phyloP scores from a whole-genome alignment of 2,329 filamentous ascomycete species.

The Aspergillus carbonarius region DNA sequence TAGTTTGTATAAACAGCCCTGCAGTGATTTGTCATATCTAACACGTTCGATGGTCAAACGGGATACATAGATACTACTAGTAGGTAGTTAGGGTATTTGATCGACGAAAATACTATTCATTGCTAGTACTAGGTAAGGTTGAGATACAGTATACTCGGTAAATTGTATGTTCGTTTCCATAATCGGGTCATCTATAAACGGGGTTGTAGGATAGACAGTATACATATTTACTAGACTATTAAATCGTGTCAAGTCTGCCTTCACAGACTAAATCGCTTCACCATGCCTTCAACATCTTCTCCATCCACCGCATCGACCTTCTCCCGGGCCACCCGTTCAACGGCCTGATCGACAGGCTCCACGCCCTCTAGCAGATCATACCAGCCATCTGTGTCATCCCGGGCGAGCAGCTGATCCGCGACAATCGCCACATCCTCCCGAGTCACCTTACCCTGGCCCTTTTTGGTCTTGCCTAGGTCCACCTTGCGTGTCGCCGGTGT shows the following conservation, averaged over 20 bases:
- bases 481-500: conserved; percentile 50
- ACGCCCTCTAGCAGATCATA: conserved; percentile 55
- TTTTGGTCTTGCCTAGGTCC: conserved; percentile 47
- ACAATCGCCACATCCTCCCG: conserved; percentile 54
- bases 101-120: background rate
- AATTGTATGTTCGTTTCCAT: background rate
- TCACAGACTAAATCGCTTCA: conserved; percentile 25
- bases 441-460: conserved; percentile 45
- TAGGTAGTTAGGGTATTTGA: background rate
- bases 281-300: conserved; percentile 52
- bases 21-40: too few species aligned
- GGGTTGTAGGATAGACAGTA: background rate
- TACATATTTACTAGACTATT: background rate
- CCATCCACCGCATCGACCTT: conserved; percentile 50
- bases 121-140: too few species aligned
- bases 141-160: background rate
- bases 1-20: too few species aligned
- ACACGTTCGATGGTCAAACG: background rate
- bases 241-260: too few species aligned
- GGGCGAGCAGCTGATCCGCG: conserved; percentile 50
- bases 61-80: background rate
- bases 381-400: conserved; percentile 52
- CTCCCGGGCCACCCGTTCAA: conserved; percentile 47
- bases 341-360: conserved; percentile 46
- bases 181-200: background rate